phyloP scores from a whole-genome alignment of 73 alveolate species.

The Paramecium octaurelia region DNA sequence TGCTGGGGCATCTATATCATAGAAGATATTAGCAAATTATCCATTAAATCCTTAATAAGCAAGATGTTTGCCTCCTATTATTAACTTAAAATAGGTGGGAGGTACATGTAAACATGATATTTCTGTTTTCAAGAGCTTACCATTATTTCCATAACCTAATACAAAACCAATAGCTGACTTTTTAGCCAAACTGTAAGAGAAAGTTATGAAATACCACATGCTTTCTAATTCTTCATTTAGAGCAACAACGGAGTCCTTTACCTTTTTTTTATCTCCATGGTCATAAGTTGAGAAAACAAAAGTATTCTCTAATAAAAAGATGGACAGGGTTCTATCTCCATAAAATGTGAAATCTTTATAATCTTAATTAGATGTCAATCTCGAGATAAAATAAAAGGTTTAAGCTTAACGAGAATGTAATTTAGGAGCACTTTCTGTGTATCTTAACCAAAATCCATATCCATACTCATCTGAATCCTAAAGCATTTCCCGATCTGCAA shows the following conservation, averaged over 20 bases:
- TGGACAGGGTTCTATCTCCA: constrained; percentile 7
- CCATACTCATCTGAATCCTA: constrained; percentile 45
- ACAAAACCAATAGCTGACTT: not conserved
- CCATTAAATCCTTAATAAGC: constrained; percentile 15
- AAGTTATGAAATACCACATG: constrained; percentile 43
- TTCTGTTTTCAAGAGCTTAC: not conserved
- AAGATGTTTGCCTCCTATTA: constrained; percentile 18
- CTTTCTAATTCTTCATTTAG: constrained; percentile 1
- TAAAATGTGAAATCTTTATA: not conserved
- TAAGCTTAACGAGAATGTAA: not conserved
- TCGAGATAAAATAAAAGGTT: not conserved
- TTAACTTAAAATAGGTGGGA: not conserved
- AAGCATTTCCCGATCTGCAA: not conserved
- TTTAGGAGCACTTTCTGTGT: not conserved
- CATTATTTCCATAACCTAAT: not conserved
- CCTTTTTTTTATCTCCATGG: not conserved
- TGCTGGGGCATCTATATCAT: constrained; percentile 14
- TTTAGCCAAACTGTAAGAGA: not conserved
- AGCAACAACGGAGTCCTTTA: not conserved
- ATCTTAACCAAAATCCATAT: constrained; percentile 36
- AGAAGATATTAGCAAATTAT: not conserved
- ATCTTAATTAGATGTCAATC: constrained; percentile 21
- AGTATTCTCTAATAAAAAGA: not conserved
- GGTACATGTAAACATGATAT: not conserved
- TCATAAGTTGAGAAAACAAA: constrained; percentile 15